Evolutionary conservation across 805 yeast species (phyloP), one percentile per base, ranked within the genome.

Genomic region (Nakazawaea wyomingensis): DNA sequence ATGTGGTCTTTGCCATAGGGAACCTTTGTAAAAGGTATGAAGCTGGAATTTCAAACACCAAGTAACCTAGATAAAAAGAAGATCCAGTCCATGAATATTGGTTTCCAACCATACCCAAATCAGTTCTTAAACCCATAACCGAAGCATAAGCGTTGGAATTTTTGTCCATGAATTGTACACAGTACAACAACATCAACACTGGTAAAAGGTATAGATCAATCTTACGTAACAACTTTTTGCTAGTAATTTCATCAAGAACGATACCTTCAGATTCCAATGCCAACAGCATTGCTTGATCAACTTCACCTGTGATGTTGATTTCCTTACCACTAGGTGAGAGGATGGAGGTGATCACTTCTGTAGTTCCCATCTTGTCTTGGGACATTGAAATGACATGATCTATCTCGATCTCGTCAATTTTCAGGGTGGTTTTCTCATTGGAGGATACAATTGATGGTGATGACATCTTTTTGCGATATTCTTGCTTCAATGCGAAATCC

Each of bases 151-250:
- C 77, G 34, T 73, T 57, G 37, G 78, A 57, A 14, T 74, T 67
- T 50, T 78, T 78, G 49, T 78, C 85, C 47, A 78, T 59, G 49
- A 74, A 78, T 61, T 78, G 82, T 14, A 78, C 57, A 44, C 78
- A 70, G 50, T 79, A 79, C 13, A 76, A 69, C 30, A 68, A 61
- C 50, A 82, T 74, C 50, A 79, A 56, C 24, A 77, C 57, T 0
- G 80, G 68, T 54, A 77, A 53, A 14, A 79, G 62, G 33, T 69
- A 61, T 5, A 44, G 32, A 54, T 79, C 85, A 16, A 79, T 59
- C 51, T 71, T 76, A n/a, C 60, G 46, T 5, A 34, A 32, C 21
- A 62, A 18, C 11, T 8, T 32, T 32, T 17, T 18, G 10, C 48
- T 21, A n/a, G 48, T 44, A 6, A 33, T 46, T 34, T 34, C 45